phyloP scores from a whole-genome alignment of 352 stramenopile genomes.

The Saprolegnia diclina region DNA sequence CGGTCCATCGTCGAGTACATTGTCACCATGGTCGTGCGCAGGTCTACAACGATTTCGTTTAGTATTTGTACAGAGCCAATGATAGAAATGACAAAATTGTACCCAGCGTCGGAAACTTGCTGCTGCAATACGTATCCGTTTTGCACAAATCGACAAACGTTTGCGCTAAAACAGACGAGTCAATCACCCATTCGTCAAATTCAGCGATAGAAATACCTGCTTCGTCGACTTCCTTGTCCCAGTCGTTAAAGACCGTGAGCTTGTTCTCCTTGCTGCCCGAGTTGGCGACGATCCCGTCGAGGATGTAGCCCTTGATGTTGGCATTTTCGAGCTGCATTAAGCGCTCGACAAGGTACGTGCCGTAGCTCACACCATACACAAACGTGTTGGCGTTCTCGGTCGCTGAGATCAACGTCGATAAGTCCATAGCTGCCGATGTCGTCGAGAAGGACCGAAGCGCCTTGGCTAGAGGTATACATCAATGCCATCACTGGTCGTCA shows the following conservation, averaged over 20 bases:
- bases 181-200: not conserved
- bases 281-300: constrained; percentile 40
- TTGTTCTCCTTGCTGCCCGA: constrained; percentile 31
- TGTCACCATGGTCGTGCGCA: not conserved
- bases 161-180: not conserved
- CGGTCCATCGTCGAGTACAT: not conserved
- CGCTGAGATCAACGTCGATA: constrained; percentile 30
- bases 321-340: constrained; percentile 37
- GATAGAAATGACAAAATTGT: too few relatives aligned
- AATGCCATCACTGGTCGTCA: constrained; percentile 2
- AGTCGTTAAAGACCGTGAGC: constrained; percentile 15
- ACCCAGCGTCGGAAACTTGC: constrained; percentile 1
- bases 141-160: constrained; percentile 9
- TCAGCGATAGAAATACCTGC: not conserved
- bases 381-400: constrained; percentile 28
- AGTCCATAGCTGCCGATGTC: constrained; percentile 40
- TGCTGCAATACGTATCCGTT: not conserved
- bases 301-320: constrained; percentile 41
- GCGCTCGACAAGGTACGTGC: constrained; percentile 55
- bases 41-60: too few relatives aligned
- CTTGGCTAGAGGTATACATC: constrained; percentile 6
- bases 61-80: too few relatives aligned
- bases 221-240: constrained; percentile 19
- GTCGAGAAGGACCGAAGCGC: constrained; percentile 38
- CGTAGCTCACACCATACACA: constrained; percentile 71